Percentiles rank a stretch among this genome's conserved stretches.
These are phyloP conservation scores for Jackrogersella minutella DNA, from an alignment of 495 filamentous ascomycete genomes.

Conservation along the genomic window DNA sequence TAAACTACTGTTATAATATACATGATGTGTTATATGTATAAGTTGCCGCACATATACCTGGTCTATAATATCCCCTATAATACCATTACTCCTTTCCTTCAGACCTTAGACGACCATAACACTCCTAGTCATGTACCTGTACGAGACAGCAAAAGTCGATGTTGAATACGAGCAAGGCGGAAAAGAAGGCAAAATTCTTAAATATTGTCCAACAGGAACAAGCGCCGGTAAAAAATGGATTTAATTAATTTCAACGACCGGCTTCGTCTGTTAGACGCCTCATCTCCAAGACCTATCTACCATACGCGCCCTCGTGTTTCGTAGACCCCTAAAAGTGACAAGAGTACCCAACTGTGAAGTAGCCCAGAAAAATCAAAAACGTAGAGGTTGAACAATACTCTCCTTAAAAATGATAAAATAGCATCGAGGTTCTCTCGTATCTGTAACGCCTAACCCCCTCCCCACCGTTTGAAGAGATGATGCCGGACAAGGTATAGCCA, in stretches of 20 bases:
- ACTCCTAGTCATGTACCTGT: background rate
- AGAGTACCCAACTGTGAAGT: slow-evolving; percentile 6
- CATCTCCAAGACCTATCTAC: slow-evolving; percentile 21
- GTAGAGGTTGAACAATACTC: slow-evolving; percentile 13
- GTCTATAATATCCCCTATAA: background rate
- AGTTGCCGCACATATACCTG: background rate
- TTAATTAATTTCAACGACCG: slow-evolving; percentile 29
- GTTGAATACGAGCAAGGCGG: background rate
- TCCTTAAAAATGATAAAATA: slow-evolving; percentile 1
- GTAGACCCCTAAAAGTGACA: slow-evolving; percentile 9
- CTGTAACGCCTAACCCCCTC: slow-evolving; percentile 15
- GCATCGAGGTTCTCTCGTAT: background rate
- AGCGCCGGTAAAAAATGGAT: background rate
- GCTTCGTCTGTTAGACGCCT: slow-evolving; percentile 32
- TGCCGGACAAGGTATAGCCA: slow-evolving; percentile 4
- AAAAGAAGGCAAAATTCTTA: background rate
- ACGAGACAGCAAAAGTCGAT: background rate
- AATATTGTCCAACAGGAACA: background rate
- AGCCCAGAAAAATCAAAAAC: no score
- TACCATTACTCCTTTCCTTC: no score
- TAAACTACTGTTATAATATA: no score
- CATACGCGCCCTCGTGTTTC: slow-evolving; percentile 13
- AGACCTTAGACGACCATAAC: background rate
- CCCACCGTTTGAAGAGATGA: slow-evolving; percentile 1
- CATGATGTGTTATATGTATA: background rate